Evolutionary conservation across 345 rosid genomes (phyloP).

Genomic region (Lenwebbia sp.): DNA sequence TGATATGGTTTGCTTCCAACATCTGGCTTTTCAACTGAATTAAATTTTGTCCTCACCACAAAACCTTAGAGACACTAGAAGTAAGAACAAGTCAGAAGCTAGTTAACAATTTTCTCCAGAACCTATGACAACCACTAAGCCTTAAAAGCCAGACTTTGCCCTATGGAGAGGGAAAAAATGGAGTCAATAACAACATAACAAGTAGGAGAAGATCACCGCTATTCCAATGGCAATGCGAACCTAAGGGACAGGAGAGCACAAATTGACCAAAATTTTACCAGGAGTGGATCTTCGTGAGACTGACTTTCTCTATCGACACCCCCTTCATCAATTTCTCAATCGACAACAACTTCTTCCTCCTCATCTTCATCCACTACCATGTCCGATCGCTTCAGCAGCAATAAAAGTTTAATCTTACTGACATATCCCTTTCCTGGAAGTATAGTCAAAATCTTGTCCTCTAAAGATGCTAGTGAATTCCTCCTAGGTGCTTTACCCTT

Average conservation of each 20-base stretch:
- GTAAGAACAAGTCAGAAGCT: too few relatives aligned
- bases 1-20: too few relatives aligned
- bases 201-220: neutral
- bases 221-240: neutral
- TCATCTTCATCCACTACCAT: constrained; percentile 83
- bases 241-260: neutral
- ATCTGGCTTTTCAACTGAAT: too few relatives aligned
- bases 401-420: constrained; percentile 36
- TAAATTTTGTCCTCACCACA: neutral
- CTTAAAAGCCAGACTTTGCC: neutral
- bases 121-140: too few relatives aligned
- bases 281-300: constrained; percentile 51
- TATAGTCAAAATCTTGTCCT: constrained; percentile 63
- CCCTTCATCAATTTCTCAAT: constrained; percentile 41
- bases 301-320: constrained; percentile 88
- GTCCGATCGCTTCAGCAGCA: constrained; percentile 46
- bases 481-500: constrained; percentile 37
- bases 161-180: neutral
- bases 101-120: too few relatives aligned
- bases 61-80: neutral
- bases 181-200: too few relatives aligned
- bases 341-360: constrained; percentile 87
- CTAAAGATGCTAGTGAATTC: constrained; percentile 52
- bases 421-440: constrained; percentile 86
- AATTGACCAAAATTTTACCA: constrained; percentile 26